Evolutionary conservation across 148 eudicot species (phyloP).

Genomic region (Pharnaceum exiguum): DNA sequence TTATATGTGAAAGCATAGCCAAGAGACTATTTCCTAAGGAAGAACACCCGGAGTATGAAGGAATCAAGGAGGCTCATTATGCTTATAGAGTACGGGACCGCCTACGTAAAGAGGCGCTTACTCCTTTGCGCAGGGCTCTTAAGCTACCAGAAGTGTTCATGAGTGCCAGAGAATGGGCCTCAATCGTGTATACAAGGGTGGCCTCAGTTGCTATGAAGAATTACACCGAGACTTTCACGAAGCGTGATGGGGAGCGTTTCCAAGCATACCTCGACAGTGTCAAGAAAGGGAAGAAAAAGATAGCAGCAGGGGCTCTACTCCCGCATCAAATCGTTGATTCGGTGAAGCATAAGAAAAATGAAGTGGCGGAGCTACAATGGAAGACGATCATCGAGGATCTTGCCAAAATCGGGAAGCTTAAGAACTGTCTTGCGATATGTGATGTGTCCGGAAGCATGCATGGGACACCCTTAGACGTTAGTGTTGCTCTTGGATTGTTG

Average conservation of each 20-base stretch:
- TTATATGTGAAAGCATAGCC: conserved; percentile 22
- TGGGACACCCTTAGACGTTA: conserved; percentile 37
- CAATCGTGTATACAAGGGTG: conserved; percentile 30
- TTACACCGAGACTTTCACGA: conserved; percentile 22
- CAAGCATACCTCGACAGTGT: conserved; percentile 31
- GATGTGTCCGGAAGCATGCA: conserved; percentile 46
- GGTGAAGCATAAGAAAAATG: conserved; percentile 1
- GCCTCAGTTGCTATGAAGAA: conserved; percentile 50
- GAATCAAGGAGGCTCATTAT: conserved; percentile 36
- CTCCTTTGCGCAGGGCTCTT: conserved; percentile 33
- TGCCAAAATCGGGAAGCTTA: conserved; percentile 26
- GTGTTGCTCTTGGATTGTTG: conserved; percentile 36
- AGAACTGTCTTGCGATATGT: conserved; percentile 37
- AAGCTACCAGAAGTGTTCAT: conserved; percentile 48
- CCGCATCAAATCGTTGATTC: conserved; percentile 38
- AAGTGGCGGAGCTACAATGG: conserved; percentile 47
- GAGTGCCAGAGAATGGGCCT: conserved; percentile 32
- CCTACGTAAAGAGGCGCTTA: conserved; percentile 45
- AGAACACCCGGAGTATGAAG: conserved; percentile 23
- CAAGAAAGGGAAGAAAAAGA: conserved; percentile 33
- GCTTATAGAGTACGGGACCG: conserved; percentile 36
- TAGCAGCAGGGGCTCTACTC: conserved; percentile 48
- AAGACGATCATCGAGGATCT: conserved; percentile 41
- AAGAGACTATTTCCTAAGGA: conserved; percentile 33
- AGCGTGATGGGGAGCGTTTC: conserved; percentile 31